phyloP scores from a whole-genome alignment of 495 filamentous ascomycete genomes.

The Lindgomyces ingoldianus region DNA sequence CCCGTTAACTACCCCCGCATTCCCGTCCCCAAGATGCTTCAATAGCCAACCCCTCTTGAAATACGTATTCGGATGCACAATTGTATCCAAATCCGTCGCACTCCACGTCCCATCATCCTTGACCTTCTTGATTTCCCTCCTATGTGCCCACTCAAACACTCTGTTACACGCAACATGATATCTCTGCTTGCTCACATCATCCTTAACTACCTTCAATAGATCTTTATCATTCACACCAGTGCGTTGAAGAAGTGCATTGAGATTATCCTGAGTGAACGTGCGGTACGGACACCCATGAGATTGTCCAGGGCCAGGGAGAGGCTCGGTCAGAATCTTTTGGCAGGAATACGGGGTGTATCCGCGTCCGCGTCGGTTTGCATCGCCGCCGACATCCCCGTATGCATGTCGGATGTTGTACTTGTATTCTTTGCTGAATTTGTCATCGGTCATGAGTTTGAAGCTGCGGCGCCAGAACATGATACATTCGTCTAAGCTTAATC shows the following conservation, averaged over 20 bases:
- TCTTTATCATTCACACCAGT: constrained; percentile 77
- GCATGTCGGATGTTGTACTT: constrained; percentile 92
- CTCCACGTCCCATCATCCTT: constrained; percentile 80
- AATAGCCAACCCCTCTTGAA: constrained; percentile 91
- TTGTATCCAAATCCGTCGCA: constrained; percentile 83
- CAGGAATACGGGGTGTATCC: constrained; percentile 91
- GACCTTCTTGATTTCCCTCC: constrained; percentile 81
- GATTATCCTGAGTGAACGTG: constrained; percentile 85
- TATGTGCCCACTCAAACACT: constrained; percentile 88
- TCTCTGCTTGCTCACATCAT: constrained; percentile 84
- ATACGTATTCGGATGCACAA: constrained; percentile 97
- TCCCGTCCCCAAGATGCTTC: constrained; percentile 63
- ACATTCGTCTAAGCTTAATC: constrained; percentile 84
- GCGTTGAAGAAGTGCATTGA: constrained; percentile 68
- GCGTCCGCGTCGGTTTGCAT: constrained; percentile 76
- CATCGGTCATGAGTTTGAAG: constrained; percentile 84
- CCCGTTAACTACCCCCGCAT: constrained; percentile 31
- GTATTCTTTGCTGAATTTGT: constrained; percentile 93
- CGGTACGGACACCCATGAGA: constrained; percentile 94
- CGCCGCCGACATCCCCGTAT: constrained; percentile 95
- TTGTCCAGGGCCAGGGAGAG: constrained; percentile 79
- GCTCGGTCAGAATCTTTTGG: constrained; percentile 89
- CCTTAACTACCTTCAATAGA: constrained; percentile 75
- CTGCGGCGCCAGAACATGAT: constrained; percentile 89
- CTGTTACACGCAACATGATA: constrained; percentile 97